Evolutionary conservation across 495 filamentous ascomycete genomes (phyloP), one percentile per base, ranked within the genome.

Genomic region (Xylaria cubensis): DNA sequence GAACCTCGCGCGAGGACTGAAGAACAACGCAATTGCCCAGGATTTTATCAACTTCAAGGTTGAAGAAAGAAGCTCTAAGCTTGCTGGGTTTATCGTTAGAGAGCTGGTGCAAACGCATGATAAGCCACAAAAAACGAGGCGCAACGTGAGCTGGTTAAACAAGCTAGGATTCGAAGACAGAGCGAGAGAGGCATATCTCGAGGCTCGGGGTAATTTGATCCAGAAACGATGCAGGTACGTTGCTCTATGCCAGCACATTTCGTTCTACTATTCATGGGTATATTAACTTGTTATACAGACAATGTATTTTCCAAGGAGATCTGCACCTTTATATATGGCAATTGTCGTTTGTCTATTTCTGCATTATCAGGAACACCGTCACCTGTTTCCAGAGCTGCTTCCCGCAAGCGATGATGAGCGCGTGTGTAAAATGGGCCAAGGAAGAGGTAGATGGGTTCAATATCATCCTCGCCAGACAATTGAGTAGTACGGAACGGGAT

Each of bases 341-440:
- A 79, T 87, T 99, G n/a, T 95, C 96, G 4, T 97, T 92, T 73
- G 94, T 98, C 64, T 97, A 97, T 80, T 99, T 99, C 85, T 92
- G 90, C 36, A 88, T 97, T 73, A 97, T 98, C 79, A 90, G 90
- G 66, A 97, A 97, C 79, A 97, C 95, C 7, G 90, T 97, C 72
- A 88, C 86, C 77, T 93, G 92, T 75, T 98, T 95, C 78, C 93
- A 97, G 78, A 86, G 89, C 72, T 97, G 94, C 78, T 99, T 98
- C 79, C 92, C 95, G 4, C 86, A 92, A 26, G 82, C 89, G 26
- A 92, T 96, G 87, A 94, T 93, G 84, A 96, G 93, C 74, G 94
- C 94, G 4, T 94, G 93, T 75, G 95, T 99, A 63, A 94, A 93
- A 78, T 99, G 96, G 96, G 95, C 94, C 24, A 97, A 97, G 79